Conservation (phyloP, 768 basidiomycete species). For the Tylopilus subfusipes region DNA sequence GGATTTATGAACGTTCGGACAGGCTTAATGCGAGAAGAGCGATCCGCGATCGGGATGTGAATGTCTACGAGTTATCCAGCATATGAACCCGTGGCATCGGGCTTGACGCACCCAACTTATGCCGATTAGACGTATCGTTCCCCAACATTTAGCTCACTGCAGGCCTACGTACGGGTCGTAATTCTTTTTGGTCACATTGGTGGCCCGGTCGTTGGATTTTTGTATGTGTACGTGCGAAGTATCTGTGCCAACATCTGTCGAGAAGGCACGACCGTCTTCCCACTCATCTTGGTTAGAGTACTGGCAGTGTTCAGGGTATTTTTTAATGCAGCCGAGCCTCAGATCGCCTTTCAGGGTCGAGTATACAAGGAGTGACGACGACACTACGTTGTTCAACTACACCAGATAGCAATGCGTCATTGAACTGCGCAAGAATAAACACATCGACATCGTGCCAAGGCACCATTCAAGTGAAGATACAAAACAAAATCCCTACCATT, state of each 20-base stretch:
- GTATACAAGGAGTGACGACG: no score
- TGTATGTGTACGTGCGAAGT: neutral
- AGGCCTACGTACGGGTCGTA: neutral
- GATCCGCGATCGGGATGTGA: slow-evolving; percentile 7
- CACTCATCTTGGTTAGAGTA: no score
- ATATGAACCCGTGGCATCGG: neutral
- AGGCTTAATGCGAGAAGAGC: slow-evolving; percentile 11
- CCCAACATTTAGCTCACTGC: neutral
- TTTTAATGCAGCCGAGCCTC: no score
- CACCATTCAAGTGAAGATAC: slow-evolving; percentile 13
- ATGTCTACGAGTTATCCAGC: neutral
- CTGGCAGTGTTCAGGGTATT: no score
- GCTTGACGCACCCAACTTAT: neutral
- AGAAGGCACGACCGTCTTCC: no score
- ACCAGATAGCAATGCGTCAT: no score
- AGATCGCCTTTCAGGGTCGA: no score
- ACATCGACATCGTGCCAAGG: neutral
- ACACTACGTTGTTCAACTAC: no score
- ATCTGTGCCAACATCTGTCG: neutral
- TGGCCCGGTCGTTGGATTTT: no score
- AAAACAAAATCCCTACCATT: neutral
- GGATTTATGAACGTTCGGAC: neutral
- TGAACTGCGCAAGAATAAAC: neutral
- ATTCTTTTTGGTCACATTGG: neutral
- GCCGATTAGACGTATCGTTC: neutral